Evolutionary conservation across 768 basidiomycete genomes (phyloP).

Genomic region (Calocybe cyanea): DNA sequence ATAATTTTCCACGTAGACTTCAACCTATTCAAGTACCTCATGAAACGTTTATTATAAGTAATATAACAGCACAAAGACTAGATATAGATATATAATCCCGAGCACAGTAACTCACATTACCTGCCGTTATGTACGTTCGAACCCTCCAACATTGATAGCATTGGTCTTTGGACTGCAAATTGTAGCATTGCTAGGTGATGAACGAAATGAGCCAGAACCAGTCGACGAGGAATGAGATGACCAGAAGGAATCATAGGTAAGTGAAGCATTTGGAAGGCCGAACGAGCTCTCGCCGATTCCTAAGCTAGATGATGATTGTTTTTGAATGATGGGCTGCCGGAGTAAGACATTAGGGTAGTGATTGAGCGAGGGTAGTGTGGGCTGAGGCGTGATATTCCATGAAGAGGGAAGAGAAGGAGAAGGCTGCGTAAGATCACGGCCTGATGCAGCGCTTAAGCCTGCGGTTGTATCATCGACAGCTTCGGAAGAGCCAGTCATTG

Average conservation of each 20-base stretch:
- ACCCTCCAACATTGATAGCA: too few relatives aligned
- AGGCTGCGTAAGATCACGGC: neutral
- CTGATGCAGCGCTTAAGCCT: neutral
- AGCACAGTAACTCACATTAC: too few relatives aligned
- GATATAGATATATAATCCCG: too few relatives aligned
- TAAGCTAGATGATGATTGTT: constrained; percentile 5
- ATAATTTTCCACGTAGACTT: too few relatives aligned
- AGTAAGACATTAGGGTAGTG: constrained; percentile 11
- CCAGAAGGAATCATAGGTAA: constrained; percentile 66
- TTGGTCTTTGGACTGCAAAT: too few relatives aligned
- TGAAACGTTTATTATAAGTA: too few relatives aligned
- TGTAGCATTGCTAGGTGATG: neutral
- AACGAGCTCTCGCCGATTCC: constrained; percentile 18
- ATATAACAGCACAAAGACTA: too few relatives aligned
- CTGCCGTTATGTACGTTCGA: too few relatives aligned
- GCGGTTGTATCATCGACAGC: neutral
- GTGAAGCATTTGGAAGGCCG: constrained; percentile 26
- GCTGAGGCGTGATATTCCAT: constrained; percentile 7
- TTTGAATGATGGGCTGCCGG: constrained; percentile 9
- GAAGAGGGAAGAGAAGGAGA: constrained; percentile 5
- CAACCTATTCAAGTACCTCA: too few relatives aligned
- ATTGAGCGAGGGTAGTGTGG: constrained; percentile 10
- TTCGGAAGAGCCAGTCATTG: constrained; percentile 4
- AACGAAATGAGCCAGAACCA: constrained; percentile 16
- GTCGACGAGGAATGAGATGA: constrained; percentile 41